Percentiles rank a stretch among this genome's conserved stretches.
phyloP scores from a whole-genome alignment of 106 monocot genomes.

The Platanthera guangdongensis region DNA sequence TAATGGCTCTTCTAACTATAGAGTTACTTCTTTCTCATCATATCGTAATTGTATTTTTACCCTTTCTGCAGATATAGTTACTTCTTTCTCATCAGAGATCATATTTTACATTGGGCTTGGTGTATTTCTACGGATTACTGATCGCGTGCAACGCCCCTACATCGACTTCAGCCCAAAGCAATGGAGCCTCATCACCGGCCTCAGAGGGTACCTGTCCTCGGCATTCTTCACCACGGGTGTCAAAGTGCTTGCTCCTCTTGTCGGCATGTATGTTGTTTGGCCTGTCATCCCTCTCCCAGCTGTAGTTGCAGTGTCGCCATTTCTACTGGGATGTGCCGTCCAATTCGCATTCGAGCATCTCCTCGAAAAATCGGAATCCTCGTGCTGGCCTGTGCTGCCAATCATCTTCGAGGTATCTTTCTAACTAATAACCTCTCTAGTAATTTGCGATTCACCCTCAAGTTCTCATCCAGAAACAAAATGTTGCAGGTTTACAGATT shows the following conservation, averaged over 20 bases:
- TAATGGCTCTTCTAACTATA: neutral
- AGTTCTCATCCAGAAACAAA: neutral
- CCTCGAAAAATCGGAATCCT: conserved; percentile 23
- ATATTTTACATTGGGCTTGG: conserved; percentile 60
- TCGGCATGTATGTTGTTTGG: conserved; percentile 47
- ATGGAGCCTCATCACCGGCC: conserved; percentile 70
- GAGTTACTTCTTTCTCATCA: neutral
- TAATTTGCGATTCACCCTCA: neutral
- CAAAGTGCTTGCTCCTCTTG: conserved; percentile 55
- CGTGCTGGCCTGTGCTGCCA: conserved; percentile 72
- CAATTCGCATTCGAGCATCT: conserved; percentile 50
- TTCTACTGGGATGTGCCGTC: conserved; percentile 54
- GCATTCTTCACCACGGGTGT: conserved; percentile 62
- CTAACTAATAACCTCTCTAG: too few relatives aligned
- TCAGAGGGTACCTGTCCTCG: conserved; percentile 51
- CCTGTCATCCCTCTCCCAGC: conserved; percentile 51
- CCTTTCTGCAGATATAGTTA: conserved; percentile 41
- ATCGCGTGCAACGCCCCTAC: conserved; percentile 56
- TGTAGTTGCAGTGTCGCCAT: conserved; percentile 46
- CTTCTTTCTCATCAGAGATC: conserved; percentile 41
- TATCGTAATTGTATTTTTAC: neutral
- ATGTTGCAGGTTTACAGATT: conserved; percentile 54
- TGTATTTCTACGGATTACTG: conserved; percentile 31
- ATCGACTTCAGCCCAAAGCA: conserved; percentile 53
- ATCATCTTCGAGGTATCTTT: conserved; percentile 69